These are phyloP conservation scores for Epichloe baconii DNA, from an alignment of 2,329 filamentous ascomycete genomes.

Conservation along the genomic window DNA sequence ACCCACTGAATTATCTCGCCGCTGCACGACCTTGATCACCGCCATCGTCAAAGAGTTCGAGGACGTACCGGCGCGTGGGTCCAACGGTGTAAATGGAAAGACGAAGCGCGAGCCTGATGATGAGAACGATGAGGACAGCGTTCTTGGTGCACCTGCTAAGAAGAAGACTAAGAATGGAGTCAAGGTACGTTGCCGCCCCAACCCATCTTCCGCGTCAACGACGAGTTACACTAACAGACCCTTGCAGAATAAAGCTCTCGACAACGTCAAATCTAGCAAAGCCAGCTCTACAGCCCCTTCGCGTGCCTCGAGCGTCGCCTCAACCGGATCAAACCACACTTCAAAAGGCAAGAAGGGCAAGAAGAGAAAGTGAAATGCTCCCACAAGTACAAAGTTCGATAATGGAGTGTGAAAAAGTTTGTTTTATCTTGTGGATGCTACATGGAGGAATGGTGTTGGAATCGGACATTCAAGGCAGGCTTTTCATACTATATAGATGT, in stretches of 20 bases:
- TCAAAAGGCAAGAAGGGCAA: conserved; percentile 33
- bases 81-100: conserved; percentile 51
- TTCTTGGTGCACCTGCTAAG: conserved; percentile 67
- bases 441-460: background rate
- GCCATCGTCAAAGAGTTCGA: conserved; percentile 95
- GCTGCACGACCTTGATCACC: conserved; percentile 87
- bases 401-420: background rate
- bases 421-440: background rate
- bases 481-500: background rate
- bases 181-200: conserved; percentile 44
- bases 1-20: conserved; percentile 78
- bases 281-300: conserved; percentile 65
- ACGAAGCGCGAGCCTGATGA: conserved; percentile 66
- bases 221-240: conserved; percentile 1
- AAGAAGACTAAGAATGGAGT: conserved; percentile 86
- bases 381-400: background rate
- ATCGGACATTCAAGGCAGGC: background rate
- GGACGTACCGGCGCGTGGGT: conserved; percentile 39
- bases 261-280: conserved; percentile 75
- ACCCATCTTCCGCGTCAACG: background rate
- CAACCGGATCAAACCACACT: conserved; percentile 44
- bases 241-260: conserved; percentile 77
- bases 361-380: conserved; percentile 17
- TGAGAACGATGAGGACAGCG: conserved; percentile 71
- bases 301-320: conserved; percentile 77